Conservation (phyloP, 73 alveolate genomes). For the Paramecium sonneborni region DNA sequence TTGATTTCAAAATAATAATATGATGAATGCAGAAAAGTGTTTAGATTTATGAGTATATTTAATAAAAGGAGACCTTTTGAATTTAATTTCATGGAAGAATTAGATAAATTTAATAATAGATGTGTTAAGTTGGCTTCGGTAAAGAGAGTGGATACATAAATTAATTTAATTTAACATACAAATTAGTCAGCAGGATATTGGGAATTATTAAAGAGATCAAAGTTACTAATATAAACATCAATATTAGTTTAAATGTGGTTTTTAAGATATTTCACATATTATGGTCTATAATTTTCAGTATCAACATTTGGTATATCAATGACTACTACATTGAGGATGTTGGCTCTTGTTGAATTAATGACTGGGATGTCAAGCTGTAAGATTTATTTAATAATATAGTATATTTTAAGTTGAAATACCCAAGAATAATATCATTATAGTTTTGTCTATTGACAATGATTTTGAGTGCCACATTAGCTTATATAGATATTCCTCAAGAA, state of each 20-base stretch:
- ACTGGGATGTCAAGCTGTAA: constrained; percentile 41
- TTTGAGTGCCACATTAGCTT: neutral
- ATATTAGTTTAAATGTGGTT: constrained; percentile 57
- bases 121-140: neutral
- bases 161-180: neutral
- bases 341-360: neutral
- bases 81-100: constrained; percentile 58
- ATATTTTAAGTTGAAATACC: constrained; percentile 46
- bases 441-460: constrained; percentile 19
- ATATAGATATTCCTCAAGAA: neutral
- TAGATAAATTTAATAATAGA: constrained; percentile 35
- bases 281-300: constrained; percentile 53
- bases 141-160: neutral
- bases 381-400: neutral
- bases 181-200: constrained; percentile 7
- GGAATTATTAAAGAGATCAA: constrained; percentile 8
- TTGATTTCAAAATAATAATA: constrained; percentile 42
- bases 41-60: constrained; percentile 53
- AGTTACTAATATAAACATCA: constrained; percentile 3
- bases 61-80: constrained; percentile 66
- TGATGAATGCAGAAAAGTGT: constrained; percentile 57
- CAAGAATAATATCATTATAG: constrained; percentile 13
- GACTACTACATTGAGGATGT: neutral
- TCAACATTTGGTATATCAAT: constrained; percentile 52
- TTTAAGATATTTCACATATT: constrained; percentile 64